Evolutionary conservation across 1,284 basidiomycete species (phyloP), one percentile per base, ranked within the genome.

Genomic region (Malassezia restricta): DNA sequence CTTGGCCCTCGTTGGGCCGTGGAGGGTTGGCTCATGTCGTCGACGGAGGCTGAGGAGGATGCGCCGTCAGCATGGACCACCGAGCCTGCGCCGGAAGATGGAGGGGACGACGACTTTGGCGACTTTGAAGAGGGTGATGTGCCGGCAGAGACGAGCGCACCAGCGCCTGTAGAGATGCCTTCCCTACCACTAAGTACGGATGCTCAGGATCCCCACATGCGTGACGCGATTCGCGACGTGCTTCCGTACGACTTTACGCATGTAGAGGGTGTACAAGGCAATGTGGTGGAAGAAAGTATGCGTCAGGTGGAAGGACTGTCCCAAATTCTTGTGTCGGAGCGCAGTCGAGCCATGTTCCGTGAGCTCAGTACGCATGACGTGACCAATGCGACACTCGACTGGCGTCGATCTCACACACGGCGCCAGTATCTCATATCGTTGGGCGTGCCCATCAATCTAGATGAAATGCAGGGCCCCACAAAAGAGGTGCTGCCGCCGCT

Each of bases 361-460:
- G 47, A 56, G 62, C 42, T 57, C 46, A 41, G 52, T 59, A 5
- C 56, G 52, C 56, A 40, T 43, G 30, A 47, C 57, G 3, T 66
- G 1, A 47, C 58, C 1, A 54, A 62, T 29, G 45, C 47, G 40
- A 67, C 68, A 5, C 57, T 70, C 15, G 61, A 68, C 40, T 71
- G 66, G 66, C 62, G 60, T 43, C 58, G 67, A 1, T 68, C 65
- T 42, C 54, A 49, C 8, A 70, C 67, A 9, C 57, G 68, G 9
- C 61, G 68, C 5, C 61, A 64, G 33, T 61, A 62, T 17, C 62
- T 70, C 44, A 71, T 71, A 9, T 58, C 67, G 28, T 60, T 71
- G 48, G 68, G 68, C 15, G 61, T 71, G 12, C 68, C 68, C 0
- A 63, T 71, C 47, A 70, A 71, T 41, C 56, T 71, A 8, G 68